Percentiles rank a stretch among this genome's conserved stretches.
These are phyloP conservation scores for Solanum bulbocastanum DNA, from an alignment of 257 asterid genomes.

Conservation along the genomic window DNA sequence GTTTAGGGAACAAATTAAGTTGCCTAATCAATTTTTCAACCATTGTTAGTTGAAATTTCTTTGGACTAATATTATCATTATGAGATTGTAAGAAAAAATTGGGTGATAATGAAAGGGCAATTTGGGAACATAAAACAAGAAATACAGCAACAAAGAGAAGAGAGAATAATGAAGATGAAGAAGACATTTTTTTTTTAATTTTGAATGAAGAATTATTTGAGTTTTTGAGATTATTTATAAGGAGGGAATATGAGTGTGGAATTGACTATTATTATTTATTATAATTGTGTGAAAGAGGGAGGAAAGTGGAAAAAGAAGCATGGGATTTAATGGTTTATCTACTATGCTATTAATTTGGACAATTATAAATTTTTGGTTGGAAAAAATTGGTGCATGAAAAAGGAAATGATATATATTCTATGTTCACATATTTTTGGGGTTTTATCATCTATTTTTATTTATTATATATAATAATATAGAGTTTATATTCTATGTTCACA, in stretches of 20 bases:
- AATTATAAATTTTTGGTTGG: background rate
- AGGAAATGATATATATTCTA: background rate
- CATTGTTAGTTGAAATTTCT: constrained; percentile 15
- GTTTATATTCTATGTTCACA: background rate
- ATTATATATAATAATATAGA: no score
- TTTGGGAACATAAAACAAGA: background rate
- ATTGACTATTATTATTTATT: background rate
- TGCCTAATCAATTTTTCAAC: constrained; percentile 37
- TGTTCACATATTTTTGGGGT: background rate
- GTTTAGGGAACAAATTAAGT: constrained; percentile 55
- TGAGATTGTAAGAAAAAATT: background rate
- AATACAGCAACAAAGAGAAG: constrained; percentile 1
- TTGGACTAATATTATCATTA: background rate
- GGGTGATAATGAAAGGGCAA: constrained; percentile 4
- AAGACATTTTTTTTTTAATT: constrained; percentile 1
- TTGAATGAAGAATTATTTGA: constrained; percentile 8
- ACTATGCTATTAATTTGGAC: constrained; percentile 4
- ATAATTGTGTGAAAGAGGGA: background rate
- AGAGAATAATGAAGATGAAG: background rate
- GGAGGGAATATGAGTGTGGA: background rate
- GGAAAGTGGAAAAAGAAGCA: background rate
- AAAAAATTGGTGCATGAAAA: background rate
- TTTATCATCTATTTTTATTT: background rate
- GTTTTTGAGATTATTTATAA: background rate
- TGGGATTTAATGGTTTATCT: constrained; percentile 1